Percentiles rank a stretch among this genome's conserved stretches.
These are phyloP conservation scores for Brasilioporus rufonigricans DNA, from an alignment of 768 basidiomycete species.

Conservation along the genomic window DNA sequence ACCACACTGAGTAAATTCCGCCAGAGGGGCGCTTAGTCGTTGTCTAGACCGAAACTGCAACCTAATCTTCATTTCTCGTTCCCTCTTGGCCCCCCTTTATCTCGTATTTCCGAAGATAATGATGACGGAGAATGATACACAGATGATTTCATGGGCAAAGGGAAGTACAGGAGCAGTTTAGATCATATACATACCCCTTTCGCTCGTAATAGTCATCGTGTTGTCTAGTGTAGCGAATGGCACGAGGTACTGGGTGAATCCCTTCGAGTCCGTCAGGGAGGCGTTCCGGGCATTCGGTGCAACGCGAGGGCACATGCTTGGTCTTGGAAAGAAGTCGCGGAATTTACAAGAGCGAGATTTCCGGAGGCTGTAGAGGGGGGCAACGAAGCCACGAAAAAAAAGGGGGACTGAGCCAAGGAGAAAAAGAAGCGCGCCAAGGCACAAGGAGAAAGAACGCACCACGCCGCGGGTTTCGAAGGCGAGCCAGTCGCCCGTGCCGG, in stretches of 20 bases:
- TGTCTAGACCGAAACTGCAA: slow-evolving; percentile 26
- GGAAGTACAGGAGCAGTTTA: slow-evolving; percentile 18
- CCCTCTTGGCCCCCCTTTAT: slow-evolving; percentile 1
- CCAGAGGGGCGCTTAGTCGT: slow-evolving; percentile 21
- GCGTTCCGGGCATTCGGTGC: not conserved
- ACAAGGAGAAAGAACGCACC: slow-evolving; percentile 38
- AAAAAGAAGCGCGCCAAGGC: not conserved
- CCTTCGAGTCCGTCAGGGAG: not conserved
- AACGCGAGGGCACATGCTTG: too few species aligned
- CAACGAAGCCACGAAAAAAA: not conserved
- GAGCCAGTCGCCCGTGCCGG: slow-evolving; percentile 91
- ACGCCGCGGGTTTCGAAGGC: slow-evolving; percentile 82
- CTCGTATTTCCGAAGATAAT: slow-evolving; percentile 8
- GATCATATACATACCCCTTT: slow-evolving; percentile 21
- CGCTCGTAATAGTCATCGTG: slow-evolving; percentile 19
- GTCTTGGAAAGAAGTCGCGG: not conserved
- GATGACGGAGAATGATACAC: slow-evolving; percentile 5
- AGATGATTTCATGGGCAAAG: slow-evolving; percentile 20
- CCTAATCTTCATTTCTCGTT: slow-evolving; percentile 20
- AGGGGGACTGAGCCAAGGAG: not conserved
- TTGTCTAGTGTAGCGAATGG: slow-evolving; percentile 12
- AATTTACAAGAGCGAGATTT: slow-evolving; percentile 39
- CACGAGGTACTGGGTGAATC: slow-evolving; percentile 16
- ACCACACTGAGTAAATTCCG: slow-evolving; percentile 28
- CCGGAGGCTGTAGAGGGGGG: slow-evolving; percentile 36